phyloP scores from a whole-genome alignment of 176 grass and related monocot genomes.

The Triticum monococcum region DNA sequence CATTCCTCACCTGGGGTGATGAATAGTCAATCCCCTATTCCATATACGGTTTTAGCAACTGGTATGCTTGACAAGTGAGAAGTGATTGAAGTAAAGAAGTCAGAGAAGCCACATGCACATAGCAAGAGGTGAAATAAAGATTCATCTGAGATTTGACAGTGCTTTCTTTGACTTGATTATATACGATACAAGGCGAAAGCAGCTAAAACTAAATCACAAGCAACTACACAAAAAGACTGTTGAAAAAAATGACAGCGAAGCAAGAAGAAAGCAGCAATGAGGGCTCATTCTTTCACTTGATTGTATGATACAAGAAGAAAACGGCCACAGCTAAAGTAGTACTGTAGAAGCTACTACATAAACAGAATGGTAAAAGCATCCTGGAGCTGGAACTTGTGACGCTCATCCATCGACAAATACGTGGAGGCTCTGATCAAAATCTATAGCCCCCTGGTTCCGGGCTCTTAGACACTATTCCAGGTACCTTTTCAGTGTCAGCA shows the following conservation, averaged over 20 bases:
- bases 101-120: not conserved
- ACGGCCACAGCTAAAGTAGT: not conserved
- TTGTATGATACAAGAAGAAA: conserved; percentile 3
- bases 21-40: too few species aligned
- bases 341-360: not conserved
- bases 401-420: not conserved
- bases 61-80: too few species aligned
- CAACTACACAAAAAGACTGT: too few species aligned
- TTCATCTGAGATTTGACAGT: not conserved
- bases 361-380: not conserved
- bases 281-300: not conserved
- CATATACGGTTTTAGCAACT: not conserved
- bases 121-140: not conserved
- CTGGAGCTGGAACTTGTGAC: too few species aligned
- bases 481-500: too few species aligned
- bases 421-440: not conserved
- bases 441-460: too few species aligned
- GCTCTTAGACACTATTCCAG: not conserved
- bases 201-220: too few species aligned
- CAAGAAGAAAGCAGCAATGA: not conserved
- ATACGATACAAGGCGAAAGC: too few species aligned
- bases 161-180: not conserved
- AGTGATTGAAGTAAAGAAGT: not conserved
- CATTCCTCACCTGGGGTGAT: too few species aligned
- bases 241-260: too few species aligned